phyloP scores from a whole-genome alignment of 768 basidiomycete genomes.

The Kwoniella sp. region DNA sequence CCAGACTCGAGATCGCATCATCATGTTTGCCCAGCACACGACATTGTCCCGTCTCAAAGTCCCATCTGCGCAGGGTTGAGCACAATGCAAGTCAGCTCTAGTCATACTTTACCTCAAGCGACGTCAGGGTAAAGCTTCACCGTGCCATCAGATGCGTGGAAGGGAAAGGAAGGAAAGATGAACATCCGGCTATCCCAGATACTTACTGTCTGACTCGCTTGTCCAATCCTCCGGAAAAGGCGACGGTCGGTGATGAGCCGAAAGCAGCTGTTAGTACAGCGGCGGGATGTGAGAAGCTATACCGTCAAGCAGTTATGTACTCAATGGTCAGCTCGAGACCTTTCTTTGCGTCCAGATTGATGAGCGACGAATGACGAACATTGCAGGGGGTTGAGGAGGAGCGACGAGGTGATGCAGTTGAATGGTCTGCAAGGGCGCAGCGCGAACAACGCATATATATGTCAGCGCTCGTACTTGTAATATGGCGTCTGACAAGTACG shows the following conservation, averaged over 20 bases:
- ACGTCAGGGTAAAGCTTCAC: neutral
- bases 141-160: neutral
- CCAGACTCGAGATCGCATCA: conserved; percentile 76
- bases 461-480: neutral
- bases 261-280: conserved; percentile 85
- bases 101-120: neutral
- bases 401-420: conserved; percentile 38
- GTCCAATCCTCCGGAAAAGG: conserved; percentile 84
- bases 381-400: conserved; percentile 30
- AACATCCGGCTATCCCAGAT: too few relatives aligned
- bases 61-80: conserved; percentile 75
- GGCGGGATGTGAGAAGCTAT: conserved; percentile 75
- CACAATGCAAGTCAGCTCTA: conserved; percentile 8
- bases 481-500: neutral
- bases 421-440: conserved; percentile 43
- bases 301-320: neutral
- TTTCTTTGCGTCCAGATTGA: conserved; percentile 59
- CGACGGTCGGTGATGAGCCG: conserved; percentile 64
- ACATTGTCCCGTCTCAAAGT: conserved; percentile 72
- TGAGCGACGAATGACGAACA: too few relatives aligned
- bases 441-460: too few relatives aligned
- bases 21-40: conserved; percentile 77
- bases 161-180: neutral
- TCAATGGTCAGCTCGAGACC: neutral
- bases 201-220: conserved; percentile 79